phyloP scores from a whole-genome alignment of 305 asterid species.

The Fraxinus platypoda region DNA sequence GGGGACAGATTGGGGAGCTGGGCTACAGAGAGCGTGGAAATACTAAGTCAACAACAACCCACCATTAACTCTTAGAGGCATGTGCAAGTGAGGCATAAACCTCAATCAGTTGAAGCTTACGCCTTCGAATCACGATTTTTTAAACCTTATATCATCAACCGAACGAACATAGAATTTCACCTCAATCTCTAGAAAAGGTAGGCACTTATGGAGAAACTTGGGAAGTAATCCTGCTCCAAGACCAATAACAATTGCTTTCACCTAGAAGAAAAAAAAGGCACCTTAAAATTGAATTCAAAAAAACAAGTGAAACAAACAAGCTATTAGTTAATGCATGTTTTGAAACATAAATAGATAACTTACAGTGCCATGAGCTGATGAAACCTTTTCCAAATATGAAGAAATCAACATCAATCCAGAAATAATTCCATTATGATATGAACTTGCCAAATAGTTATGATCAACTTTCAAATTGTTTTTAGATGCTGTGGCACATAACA shows the following conservation, averaged over 20 bases:
- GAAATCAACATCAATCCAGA: constrained; percentile 77
- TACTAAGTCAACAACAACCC: not conserved
- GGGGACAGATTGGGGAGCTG: not conserved
- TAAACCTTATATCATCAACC: not conserved
- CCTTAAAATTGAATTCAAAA: constrained; percentile 4
- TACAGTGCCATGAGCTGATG: constrained; percentile 48
- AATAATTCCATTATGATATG: constrained; percentile 85
- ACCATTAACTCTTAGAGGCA: not conserved
- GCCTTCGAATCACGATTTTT: not conserved
- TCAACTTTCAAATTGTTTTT: constrained; percentile 46
- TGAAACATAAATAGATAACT: constrained; percentile 23
- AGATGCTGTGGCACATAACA: constrained; percentile 33
- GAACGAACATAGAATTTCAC: constrained; percentile 35
- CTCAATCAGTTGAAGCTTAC: not conserved
- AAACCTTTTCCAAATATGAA: constrained; percentile 46
- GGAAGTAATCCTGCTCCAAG: constrained; percentile 98
- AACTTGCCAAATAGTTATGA: constrained; percentile 80
- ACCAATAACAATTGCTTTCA: constrained; percentile 71
- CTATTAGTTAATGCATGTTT: constrained; percentile 15
- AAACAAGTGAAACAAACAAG: not conserved
- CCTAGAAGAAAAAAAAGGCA: constrained; percentile 40
- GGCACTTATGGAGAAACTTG: constrained; percentile 72
- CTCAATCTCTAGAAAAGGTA: constrained; percentile 59
- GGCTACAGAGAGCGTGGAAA: not conserved
- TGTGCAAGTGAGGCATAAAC: not conserved